phyloP scores from a whole-genome alignment of 2,329 filamentous ascomycete species.

The Rosellinia necatrix region DNA sequence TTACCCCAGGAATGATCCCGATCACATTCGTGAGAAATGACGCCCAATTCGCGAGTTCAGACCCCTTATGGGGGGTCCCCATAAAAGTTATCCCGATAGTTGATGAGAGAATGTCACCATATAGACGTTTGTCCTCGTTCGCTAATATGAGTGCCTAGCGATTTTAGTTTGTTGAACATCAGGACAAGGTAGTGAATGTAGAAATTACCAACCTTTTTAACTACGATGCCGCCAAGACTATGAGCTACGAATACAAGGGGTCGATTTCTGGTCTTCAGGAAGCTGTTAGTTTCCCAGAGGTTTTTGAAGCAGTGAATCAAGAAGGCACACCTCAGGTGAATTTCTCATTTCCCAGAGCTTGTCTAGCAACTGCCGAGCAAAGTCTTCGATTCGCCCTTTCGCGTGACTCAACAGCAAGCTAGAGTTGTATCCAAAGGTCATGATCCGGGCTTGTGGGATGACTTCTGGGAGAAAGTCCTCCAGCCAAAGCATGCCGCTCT shows the following conservation, averaged over 20 bases:
- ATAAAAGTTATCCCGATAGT: constrained; percentile 1
- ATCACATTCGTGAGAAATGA: background rate
- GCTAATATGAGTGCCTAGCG: background rate
- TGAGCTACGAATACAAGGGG: constrained; percentile 3
- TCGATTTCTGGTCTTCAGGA: background rate
- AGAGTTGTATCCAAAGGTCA: constrained; percentile 4
- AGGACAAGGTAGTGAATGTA: background rate
- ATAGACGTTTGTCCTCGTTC: background rate
- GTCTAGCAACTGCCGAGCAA: background rate
- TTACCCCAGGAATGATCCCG: background rate
- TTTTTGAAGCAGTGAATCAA: background rate
- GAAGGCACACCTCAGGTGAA: background rate
- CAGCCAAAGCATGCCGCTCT: constrained; percentile 3
- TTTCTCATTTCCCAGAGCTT: background rate
- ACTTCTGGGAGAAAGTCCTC: constrained; percentile 2
- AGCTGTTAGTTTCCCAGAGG: background rate
- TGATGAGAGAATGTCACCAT: constrained; percentile 4
- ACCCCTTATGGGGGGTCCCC: background rate
- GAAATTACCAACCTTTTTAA: constrained; percentile 1
- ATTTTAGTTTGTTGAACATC: background rate
- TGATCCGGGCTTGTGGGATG: background rate
- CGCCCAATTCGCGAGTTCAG: background rate
- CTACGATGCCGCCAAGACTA: background rate
- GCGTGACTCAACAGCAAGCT: background rate
- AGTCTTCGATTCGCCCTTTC: constrained; percentile 1